Evolutionary conservation across 768 basidiomycete genomes (phyloP).

Genomic region (Dioszegia crocea): DNA sequence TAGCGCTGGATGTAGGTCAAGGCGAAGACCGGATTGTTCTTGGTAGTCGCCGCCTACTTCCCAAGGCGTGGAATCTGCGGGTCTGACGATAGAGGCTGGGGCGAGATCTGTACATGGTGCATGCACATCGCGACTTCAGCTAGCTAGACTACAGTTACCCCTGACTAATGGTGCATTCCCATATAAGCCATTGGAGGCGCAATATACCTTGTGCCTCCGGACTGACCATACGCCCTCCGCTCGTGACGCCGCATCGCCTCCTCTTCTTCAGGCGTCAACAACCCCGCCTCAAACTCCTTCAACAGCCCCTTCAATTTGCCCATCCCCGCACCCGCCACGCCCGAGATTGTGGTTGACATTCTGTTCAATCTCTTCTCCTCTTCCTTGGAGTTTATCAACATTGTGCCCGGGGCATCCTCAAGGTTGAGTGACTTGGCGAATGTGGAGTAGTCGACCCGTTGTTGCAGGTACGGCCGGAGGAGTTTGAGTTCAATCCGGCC

Average conservation of each 20-base stretch:
- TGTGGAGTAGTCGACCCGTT: constrained; percentile 84
- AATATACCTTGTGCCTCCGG: not conserved
- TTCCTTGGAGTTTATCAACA: not conserved
- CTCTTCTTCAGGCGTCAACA: constrained; percentile 21
- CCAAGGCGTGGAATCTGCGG: too few species aligned
- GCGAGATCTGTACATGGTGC: too few species aligned
- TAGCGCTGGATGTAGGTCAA: too few species aligned
- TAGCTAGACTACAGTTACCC: too few species aligned
- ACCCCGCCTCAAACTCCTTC: constrained; percentile 41
- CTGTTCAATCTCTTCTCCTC: constrained; percentile 29
- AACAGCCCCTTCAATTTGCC: constrained; percentile 43
- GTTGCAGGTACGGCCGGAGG: constrained; percentile 82
- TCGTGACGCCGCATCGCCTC: constrained; percentile 5
- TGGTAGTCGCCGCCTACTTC: too few species aligned
- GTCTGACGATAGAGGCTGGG: too few species aligned
- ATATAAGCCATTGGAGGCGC: constrained; percentile 3
- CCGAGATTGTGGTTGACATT: constrained; percentile 18
- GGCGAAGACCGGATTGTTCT: too few species aligned
- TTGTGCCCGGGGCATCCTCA: constrained; percentile 29
- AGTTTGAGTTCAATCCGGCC: constrained; percentile 82
- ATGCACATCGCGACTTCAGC: too few species aligned
- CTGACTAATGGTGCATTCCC: constrained; percentile 1
- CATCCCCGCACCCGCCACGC: constrained; percentile 46
- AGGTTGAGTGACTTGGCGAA: constrained; percentile 52
- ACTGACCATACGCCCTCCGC: not conserved